A percentile compares a stretch with the other conserved stretches of the same genome.
Conservation (phyloP, 352 stramenopile genomes). For the Phytophthora cactorum region DNA sequence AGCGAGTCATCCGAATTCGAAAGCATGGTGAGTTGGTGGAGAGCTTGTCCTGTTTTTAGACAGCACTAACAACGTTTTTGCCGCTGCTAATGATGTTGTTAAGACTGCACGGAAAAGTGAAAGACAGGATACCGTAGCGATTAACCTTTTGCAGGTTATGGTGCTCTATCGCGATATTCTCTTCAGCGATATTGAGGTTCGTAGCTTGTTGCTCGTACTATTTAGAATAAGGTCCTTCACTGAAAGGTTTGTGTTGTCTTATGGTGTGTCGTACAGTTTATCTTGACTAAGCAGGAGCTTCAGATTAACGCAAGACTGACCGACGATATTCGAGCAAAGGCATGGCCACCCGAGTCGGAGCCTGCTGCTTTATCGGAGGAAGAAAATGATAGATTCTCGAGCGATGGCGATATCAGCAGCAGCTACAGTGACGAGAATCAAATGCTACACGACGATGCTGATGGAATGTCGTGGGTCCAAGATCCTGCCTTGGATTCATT, state of each 20-base stretch:
- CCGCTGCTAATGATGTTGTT: background rate
- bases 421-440: conserved; percentile 31
- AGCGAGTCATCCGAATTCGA: conserved; percentile 66
- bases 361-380: conserved; percentile 19
- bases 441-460: conserved; percentile 18
- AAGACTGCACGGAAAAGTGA: conserved; percentile 50
- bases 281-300: conserved; percentile 59
- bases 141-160: conserved; percentile 62
- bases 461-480: conserved; percentile 11
- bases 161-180: conserved; percentile 70
- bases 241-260: background rate
- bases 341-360: conserved; percentile 27
- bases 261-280: conserved; percentile 36
- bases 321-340: conserved; percentile 12
- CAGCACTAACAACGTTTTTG: background rate
- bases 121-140: conserved; percentile 49
- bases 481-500: conserved; percentile 11
- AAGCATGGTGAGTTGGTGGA: conserved; percentile 52
- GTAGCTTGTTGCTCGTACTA: background rate
- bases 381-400: conserved; percentile 38
- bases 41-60: background rate
- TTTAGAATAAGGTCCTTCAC: background rate
- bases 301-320: conserved; percentile 36
- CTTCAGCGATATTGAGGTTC: conserved; percentile 76
- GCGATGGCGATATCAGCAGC: conserved; percentile 31